Percentiles rank a stretch among this genome's conserved stretches.
These are phyloP conservation scores for Fomitopsis palustris DNA, from an alignment of 1,284 basidiomycete genomes.

Conservation along the genomic window DNA sequence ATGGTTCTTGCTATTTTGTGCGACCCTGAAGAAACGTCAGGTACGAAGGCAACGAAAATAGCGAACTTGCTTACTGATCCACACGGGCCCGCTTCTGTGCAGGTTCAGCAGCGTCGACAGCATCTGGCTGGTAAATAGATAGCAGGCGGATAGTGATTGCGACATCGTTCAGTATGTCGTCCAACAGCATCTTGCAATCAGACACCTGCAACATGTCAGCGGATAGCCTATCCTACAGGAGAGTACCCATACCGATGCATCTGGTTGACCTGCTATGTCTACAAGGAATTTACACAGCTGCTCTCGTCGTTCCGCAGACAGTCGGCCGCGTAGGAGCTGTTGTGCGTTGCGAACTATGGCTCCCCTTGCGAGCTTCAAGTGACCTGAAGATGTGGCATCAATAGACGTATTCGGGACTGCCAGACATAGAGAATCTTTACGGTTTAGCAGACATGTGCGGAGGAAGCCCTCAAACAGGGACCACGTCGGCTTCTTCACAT, in stretches of 20 bases:
- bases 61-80: conserved; percentile 42
- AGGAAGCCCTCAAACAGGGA: conserved; percentile 42
- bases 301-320: conserved; percentile 51
- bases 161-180: conserved; percentile 44
- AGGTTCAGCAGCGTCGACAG: conserved; percentile 39
- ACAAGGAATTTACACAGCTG: conserved; percentile 55
- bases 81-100: conserved; percentile 62
- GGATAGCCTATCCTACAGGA: background rate
- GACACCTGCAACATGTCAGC: conserved; percentile 37
- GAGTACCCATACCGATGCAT: conserved; percentile 41
- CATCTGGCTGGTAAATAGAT: conserved; percentile 44
- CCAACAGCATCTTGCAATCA: conserved; percentile 48
- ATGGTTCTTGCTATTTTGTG: conserved; percentile 31
- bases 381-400: conserved; percentile 20
- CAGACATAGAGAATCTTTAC: conserved; percentile 29
- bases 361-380: conserved; percentile 29
- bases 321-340: conserved; percentile 46
- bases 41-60: background rate
- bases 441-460: conserved; percentile 42
- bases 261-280: conserved; percentile 41
- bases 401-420: background rate
- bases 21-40: background rate
- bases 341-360: conserved; percentile 43
- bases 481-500: conserved; percentile 45
- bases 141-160: conserved; percentile 59